Evolutionary conservation across 805 yeast species (phyloP).

Genomic region (Ogataea dorogensis): DNA sequence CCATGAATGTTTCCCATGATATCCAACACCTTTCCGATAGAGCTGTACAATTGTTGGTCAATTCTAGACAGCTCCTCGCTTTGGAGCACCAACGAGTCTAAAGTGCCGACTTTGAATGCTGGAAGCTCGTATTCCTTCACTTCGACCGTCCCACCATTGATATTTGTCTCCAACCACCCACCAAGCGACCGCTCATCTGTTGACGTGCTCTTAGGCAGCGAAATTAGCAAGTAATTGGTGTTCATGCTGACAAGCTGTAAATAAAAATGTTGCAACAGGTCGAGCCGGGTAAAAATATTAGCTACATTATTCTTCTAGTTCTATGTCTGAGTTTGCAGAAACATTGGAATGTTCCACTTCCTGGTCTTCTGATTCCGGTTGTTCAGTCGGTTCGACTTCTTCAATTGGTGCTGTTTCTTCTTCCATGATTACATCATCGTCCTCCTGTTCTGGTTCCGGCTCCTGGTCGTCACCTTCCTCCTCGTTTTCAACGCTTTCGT

Average conservation of each 20-base stretch:
- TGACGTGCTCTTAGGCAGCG: conserved; percentile 31
- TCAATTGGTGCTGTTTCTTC: conserved; percentile 8
- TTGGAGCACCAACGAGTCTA: conserved; percentile 87
- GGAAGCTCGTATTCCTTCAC: conserved; percentile 66
- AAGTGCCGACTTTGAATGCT: conserved; percentile 87
- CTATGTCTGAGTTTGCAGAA: conserved; percentile 13
- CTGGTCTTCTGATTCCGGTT: neutral
- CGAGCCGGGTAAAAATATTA: conserved; percentile 16
- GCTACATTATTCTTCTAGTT: conserved; percentile 14
- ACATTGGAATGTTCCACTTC: neutral
- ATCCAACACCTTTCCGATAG: conserved; percentile 76
- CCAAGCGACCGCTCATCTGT: conserved; percentile 31
- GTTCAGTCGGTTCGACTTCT: conserved; percentile 1
- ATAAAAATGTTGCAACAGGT: conserved; percentile 14
- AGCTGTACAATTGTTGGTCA: conserved; percentile 71
- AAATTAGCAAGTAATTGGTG: conserved; percentile 29
- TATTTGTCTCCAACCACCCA: conserved; percentile 53
- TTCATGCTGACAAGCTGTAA: conserved; percentile 21
- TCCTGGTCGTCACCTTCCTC: conserved; percentile 15
- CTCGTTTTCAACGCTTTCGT: conserved; percentile 8
- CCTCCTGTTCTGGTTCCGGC: conserved; percentile 13
- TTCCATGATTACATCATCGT: conserved; percentile 10
- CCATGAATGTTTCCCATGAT: conserved; percentile 53
- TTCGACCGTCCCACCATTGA: conserved; percentile 58
- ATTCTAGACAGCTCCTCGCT: conserved; percentile 84